These are phyloP conservation scores for Gossypium stocksii DNA, from an alignment of 345 rosid species.

Conservation along the genomic window DNA sequence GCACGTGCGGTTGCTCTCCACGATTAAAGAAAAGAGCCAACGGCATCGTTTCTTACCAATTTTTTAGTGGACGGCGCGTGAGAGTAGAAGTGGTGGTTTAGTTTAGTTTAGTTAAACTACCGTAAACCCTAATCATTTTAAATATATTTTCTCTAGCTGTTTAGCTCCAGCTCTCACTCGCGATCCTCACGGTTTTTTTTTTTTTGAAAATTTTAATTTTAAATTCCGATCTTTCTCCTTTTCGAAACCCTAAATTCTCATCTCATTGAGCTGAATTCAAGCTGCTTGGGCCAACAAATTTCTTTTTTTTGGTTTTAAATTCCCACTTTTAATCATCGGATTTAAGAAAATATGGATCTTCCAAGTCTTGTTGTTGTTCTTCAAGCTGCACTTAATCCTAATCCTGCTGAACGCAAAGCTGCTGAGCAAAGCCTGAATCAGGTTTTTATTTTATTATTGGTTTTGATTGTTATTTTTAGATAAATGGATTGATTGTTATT, in stretches of 20 bases:
- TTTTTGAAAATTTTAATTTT: not conserved
- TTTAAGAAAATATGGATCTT: conserved; percentile 60
- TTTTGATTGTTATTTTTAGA: not conserved
- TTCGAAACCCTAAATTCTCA: conserved; percentile 13
- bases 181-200: not conserved
- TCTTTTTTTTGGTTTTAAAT: not conserved
- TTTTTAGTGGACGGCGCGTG: too few relatives aligned
- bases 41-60: not conserved
- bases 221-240: not conserved
- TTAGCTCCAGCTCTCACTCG: conserved; percentile 10
- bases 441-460: conserved; percentile 26
- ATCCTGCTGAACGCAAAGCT: conserved; percentile 89
- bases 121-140: conserved; percentile 80
- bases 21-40: not conserved
- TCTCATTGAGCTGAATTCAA: not conserved
- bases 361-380: conserved; percentile 73
- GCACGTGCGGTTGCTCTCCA: not conserved
- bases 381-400: conserved; percentile 79
- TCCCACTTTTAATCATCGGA: not conserved
- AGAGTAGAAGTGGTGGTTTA: not conserved
- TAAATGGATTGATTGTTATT: not conserved
- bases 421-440: conserved; percentile 87
- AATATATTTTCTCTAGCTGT: conserved; percentile 28
- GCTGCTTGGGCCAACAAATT: conserved; percentile 24
- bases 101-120: conserved; percentile 25